Conservation (phyloP, 345 rosid genomes). For the Triadica sebifera region DNA sequence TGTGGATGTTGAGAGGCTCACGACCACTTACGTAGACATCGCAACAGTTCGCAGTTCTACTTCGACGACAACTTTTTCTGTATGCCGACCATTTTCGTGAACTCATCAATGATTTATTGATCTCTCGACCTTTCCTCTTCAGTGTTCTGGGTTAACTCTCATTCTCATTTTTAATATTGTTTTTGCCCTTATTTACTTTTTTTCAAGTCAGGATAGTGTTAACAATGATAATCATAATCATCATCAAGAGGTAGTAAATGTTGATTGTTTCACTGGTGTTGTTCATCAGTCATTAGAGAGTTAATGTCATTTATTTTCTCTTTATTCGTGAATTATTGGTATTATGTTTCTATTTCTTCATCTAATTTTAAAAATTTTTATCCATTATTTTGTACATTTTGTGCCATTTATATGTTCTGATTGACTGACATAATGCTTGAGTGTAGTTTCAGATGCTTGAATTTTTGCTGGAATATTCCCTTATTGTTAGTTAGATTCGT, state of each 20-base stretch:
- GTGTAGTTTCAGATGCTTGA: not conserved
- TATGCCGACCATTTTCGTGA: not conserved
- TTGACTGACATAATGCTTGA: not conserved
- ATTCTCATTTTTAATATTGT: not conserved
- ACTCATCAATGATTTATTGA: constrained; percentile 1
- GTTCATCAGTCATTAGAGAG: not conserved
- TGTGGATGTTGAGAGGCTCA: no score
- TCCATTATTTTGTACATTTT: not conserved
- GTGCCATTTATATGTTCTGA: not conserved
- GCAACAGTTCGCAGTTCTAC: no score
- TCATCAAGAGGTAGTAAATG: constrained; percentile 5
- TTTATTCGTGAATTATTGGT: not conserved
- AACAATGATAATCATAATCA: not conserved
- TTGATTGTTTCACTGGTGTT: not conserved
- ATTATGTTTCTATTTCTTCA: not conserved
- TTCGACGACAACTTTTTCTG: no score
- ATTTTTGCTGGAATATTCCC: not conserved
- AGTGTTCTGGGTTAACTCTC: not conserved
- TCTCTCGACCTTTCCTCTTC: constrained; percentile 1
- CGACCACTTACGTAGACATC: no score
- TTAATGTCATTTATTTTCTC: not conserved
- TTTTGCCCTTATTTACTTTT: not conserved
- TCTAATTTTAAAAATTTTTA: not conserved
- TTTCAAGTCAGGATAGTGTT: constrained; percentile 1
- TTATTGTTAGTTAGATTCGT: not conserved